Conservation (phyloP, 2,329 filamentous ascomycete species). For the Lasiodiplodia theobromae region DNA sequence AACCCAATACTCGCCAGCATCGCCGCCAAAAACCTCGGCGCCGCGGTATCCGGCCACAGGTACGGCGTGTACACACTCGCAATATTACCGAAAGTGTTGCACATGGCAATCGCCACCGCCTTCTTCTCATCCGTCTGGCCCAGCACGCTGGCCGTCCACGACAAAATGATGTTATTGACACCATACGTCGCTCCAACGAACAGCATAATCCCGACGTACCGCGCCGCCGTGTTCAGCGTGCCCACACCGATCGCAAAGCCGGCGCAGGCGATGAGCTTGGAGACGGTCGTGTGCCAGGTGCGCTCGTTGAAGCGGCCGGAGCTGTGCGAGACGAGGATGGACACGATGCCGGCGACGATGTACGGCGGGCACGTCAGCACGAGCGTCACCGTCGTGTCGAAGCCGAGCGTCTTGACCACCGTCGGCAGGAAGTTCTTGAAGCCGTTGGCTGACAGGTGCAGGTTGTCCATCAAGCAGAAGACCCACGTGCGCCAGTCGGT, state of each 20-base stretch:
- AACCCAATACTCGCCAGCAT: slow-evolving; percentile 43
- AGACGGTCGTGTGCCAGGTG: slow-evolving; percentile 38
- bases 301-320: slow-evolving; percentile 44
- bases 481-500: slow-evolving; percentile 17
- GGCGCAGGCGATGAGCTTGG: slow-evolving; percentile 36
- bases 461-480: slow-evolving; percentile 27
- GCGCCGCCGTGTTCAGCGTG: slow-evolving; percentile 39
- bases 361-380: slow-evolving; percentile 36
- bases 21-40: slow-evolving; percentile 41
- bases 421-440: slow-evolving; percentile 44
- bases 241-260: slow-evolving; percentile 41
- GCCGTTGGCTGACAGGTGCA: slow-evolving; percentile 31
- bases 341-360: slow-evolving; percentile 37
- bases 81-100: slow-evolving; percentile 50
- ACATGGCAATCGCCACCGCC: slow-evolving; percentile 51
- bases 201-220: slow-evolving; percentile 43
- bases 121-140: slow-evolving; percentile 54
- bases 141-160: slow-evolving; percentile 51
- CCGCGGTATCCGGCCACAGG: slow-evolving; percentile 44
- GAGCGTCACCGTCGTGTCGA: slow-evolving; percentile 45
- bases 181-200: slow-evolving; percentile 42
- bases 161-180: slow-evolving; percentile 43
- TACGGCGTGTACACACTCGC: slow-evolving; percentile 48
- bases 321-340: slow-evolving; percentile 35
- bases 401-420: slow-evolving; percentile 47